Conservation (phyloP, 2,329 filamentous ascomycete species). For the Alternaria hordeiaustralica region DNA sequence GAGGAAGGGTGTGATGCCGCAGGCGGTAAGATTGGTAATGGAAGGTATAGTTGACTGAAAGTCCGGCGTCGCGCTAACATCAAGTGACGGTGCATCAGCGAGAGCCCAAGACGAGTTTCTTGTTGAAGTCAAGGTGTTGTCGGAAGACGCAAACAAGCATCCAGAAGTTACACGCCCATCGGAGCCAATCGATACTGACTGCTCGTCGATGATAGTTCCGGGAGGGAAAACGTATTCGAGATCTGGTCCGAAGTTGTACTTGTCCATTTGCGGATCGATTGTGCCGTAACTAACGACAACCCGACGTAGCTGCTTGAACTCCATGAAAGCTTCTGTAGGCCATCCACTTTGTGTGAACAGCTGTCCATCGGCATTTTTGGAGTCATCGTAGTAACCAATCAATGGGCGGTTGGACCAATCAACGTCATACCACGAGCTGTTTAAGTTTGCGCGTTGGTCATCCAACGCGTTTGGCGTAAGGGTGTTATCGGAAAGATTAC, state of each 20-base stretch:
- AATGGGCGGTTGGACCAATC: slow-evolving; percentile 53
- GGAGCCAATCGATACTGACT: slow-evolving; percentile 40
- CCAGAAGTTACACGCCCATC: slow-evolving; percentile 56
- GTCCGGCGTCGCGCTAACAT: slow-evolving; percentile 30
- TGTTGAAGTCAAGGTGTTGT: slow-evolving; percentile 49
- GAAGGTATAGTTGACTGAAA: slow-evolving; percentile 30
- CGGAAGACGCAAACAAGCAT: slow-evolving; percentile 60
- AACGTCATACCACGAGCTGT: slow-evolving; percentile 63
- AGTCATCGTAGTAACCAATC: slow-evolving; percentile 59
- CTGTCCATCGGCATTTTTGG: slow-evolving; percentile 45
- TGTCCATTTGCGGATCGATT: slow-evolving; percentile 63
- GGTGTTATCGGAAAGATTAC: slow-evolving; percentile 57
- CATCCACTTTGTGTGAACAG: slow-evolving; percentile 64
- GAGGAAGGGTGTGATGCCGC: slow-evolving; percentile 66
- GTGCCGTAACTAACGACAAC: slow-evolving; percentile 63
- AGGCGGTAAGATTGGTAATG: slow-evolving; percentile 56
- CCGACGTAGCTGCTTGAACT: slow-evolving; percentile 61
- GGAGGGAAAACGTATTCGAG: slow-evolving; percentile 62
- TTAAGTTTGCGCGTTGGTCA: slow-evolving; percentile 62
- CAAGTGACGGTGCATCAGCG: slow-evolving; percentile 23
- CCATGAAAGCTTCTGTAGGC: slow-evolving; percentile 67
- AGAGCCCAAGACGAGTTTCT: slow-evolving; percentile 59
- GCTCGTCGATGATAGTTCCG: slow-evolving; percentile 37
- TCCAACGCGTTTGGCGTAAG: slow-evolving; percentile 61
- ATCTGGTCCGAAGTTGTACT: slow-evolving; percentile 64